Evolutionary conservation across 2,329 filamentous ascomycete species (phyloP), one percentile per base, ranked within the genome.

Genomic region (Fusarium albosuccineum): DNA sequence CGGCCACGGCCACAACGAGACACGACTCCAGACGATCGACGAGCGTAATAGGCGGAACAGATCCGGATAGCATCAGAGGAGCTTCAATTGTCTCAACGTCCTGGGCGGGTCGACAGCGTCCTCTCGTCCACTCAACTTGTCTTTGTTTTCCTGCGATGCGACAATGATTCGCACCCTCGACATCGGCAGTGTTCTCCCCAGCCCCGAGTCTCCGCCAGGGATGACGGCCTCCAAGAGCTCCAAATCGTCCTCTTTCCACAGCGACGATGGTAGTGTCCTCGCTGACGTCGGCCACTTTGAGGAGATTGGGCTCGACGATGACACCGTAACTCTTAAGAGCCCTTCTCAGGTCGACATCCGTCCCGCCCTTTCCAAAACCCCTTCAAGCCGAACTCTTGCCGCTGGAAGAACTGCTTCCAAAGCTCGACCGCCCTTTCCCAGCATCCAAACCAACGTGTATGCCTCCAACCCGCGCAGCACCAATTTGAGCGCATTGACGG

Each of bases 171-270:
- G 74, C 63, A 74, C 72, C 60, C 76, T 75, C 68, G 67, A 72
- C 48, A 64, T 75, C 70, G 64, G 70, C 58, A 72, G 66, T 64
- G 63, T 67, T 70, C 70, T 77, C 55, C 64, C 74, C 46, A 77
- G 76, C 53, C 79, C 78, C 51, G 77, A 72, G 46, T 80, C 79
- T 49, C 78, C 78, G 10, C 78, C 78, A 53, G 92, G 93, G 73
- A 89, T 97, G 81, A 93, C 91, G 49, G 80, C 83, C 70, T 97
- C 93, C 63, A 97, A 95, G 79, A 96, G 93, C 66, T 97, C 93
- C 68, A 97, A 96, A 80, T 94, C 93, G 29, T 97, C 93, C 6
- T 97, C 93, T 50, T 92, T 95, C 74, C 91, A 91, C 64, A 91
- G 90, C 73, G 91, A 93, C 73, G 92, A 92, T 71, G 89, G 90